Conservation (phyloP, 441 rosid genomes). For the Geranium incanum region DNA sequence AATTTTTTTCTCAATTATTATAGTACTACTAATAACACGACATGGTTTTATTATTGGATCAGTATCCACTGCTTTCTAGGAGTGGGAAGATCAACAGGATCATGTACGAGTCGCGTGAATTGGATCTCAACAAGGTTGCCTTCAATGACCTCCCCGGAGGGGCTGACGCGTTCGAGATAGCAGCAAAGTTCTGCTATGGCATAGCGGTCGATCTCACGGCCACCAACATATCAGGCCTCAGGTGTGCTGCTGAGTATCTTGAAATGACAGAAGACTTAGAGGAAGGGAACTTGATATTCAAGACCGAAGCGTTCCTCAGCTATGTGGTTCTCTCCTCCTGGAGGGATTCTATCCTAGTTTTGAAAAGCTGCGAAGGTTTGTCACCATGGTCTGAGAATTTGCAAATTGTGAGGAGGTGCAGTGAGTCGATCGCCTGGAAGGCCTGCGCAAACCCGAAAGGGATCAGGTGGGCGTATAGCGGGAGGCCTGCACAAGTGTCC, state of each 20-base stretch:
- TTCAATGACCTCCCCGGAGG: slow-evolving; percentile 88
- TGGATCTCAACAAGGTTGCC: slow-evolving; percentile 43
- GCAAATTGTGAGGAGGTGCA: slow-evolving; percentile 82
- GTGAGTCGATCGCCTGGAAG: slow-evolving; percentile 96
- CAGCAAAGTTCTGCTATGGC: slow-evolving; percentile 91
- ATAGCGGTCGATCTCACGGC: slow-evolving; percentile 87
- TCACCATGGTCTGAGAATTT: slow-evolving; percentile 97
- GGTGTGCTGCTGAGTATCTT: slow-evolving; percentile 91
- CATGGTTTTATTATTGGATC: slow-evolving; percentile 16
- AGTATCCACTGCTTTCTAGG: slow-evolving; percentile 89
- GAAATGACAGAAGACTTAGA: slow-evolving; percentile 98
- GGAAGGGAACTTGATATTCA: slow-evolving; percentile 91
- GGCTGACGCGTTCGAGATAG: slow-evolving; percentile 74
- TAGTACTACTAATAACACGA: not conserved
- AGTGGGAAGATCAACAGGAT: slow-evolving; percentile 85
- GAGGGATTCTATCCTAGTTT: slow-evolving; percentile 80
- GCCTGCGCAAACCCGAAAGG: slow-evolving; percentile 97
- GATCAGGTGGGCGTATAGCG: slow-evolving; percentile 80
- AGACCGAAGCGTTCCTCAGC: slow-evolving; percentile 93
- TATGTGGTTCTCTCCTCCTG: slow-evolving; percentile 92
- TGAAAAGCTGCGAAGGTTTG: slow-evolving; percentile 80
- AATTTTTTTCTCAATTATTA: too few relatives aligned
- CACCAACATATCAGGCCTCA: slow-evolving; percentile 67
- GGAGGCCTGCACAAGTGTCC: slow-evolving; percentile 55
- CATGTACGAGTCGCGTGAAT: slow-evolving; percentile 63